Evolutionary conservation across 805 yeast species (phyloP).

Genomic region (Metschnikowia cubensis): DNA sequence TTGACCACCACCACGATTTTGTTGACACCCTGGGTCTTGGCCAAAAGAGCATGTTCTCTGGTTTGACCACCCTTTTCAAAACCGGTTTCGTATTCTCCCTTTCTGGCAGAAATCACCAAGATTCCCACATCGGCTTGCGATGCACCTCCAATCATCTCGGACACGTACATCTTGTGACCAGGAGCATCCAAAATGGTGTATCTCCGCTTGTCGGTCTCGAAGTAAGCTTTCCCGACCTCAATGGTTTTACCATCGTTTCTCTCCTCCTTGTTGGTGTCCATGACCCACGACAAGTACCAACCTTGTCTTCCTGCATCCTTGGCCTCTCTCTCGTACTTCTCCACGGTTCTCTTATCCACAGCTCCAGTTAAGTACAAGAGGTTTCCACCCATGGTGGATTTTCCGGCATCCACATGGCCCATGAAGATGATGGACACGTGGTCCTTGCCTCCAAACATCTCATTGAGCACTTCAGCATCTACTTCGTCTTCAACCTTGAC

Average conservation of each 20-base stretch:
- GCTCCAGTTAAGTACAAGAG: slow-evolving; percentile 89
- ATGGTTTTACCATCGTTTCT: slow-evolving; percentile 98
- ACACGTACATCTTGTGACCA: slow-evolving; percentile 98
- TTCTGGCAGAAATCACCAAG: slow-evolving; percentile 94
- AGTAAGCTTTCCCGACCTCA: slow-evolving; percentile 96
- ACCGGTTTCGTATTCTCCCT: slow-evolving; percentile 99
- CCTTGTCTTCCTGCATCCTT: slow-evolving; percentile 99
- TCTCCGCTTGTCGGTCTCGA: slow-evolving; percentile 96
- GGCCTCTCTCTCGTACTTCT: slow-evolving; percentile 96
- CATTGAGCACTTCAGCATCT: slow-evolving; percentile 84
- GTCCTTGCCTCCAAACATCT: slow-evolving; percentile 95
- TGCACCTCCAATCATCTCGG: slow-evolving; percentile 99
- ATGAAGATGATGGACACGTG: slow-evolving; percentile 94
- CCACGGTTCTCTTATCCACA: slow-evolving; percentile 97
- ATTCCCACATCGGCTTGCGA: slow-evolving; percentile 99
- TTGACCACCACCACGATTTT: slow-evolving; percentile 89
- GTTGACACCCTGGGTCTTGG: slow-evolving; percentile 98
- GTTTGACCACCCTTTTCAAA: slow-evolving; percentile 99
- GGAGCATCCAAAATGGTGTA: slow-evolving; percentile 99
- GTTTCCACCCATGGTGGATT: slow-evolving; percentile 99
- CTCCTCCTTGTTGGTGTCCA: slow-evolving; percentile 99
- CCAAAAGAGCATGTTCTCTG: slow-evolving; percentile 94
- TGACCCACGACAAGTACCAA: slow-evolving; percentile 99
- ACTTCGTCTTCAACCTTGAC: slow-evolving; percentile 71
- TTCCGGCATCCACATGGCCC: slow-evolving; percentile 99